phyloP scores from a whole-genome alignment of 2,329 filamentous ascomycete genomes.

The Epichloe gansuensis region DNA sequence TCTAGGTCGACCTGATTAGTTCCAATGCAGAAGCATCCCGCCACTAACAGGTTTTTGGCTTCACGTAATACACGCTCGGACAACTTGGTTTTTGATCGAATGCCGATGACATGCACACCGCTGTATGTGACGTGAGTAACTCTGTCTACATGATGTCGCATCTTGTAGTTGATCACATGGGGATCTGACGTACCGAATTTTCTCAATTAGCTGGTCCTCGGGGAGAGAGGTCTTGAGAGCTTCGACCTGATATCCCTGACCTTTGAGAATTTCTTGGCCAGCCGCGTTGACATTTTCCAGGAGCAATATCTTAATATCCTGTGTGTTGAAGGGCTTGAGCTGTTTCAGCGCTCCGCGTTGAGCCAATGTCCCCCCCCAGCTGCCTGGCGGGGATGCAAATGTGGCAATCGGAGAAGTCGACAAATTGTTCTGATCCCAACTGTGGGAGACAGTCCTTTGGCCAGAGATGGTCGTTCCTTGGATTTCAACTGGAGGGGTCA shows the following conservation, averaged over 20 bases:
- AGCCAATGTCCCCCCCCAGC: slow-evolving; percentile 36
- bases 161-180: background rate
- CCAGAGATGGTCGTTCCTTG: slow-evolving; percentile 20
- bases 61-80: slow-evolving; percentile 71
- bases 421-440: slow-evolving; percentile 39
- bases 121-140: slow-evolving; percentile 28
- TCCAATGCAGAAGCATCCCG: slow-evolving; percentile 98
- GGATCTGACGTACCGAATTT: slow-evolving; percentile 62
- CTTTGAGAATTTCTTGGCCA: slow-evolving; percentile 66
- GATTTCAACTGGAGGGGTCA: slow-evolving; percentile 37
- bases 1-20: slow-evolving; percentile 90
- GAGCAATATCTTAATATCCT: slow-evolving; percentile 91
- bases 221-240: slow-evolving; percentile 76
- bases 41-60: slow-evolving; percentile 87
- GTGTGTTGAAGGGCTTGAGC: slow-evolving; percentile 87
- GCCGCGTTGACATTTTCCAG: slow-evolving; percentile 93
- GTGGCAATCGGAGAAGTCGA: slow-evolving; percentile 63
- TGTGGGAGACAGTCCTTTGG: slow-evolving; percentile 37
- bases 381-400: slow-evolving; percentile 61
- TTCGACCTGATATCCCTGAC: slow-evolving; percentile 94
- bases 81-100: slow-evolving; percentile 94
- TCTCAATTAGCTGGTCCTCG: slow-evolving; percentile 90
- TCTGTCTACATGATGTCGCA: background rate
- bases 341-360: slow-evolving; percentile 46
- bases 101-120: slow-evolving; percentile 93